Conservation (phyloP, 495 filamentous ascomycete genomes). For the Entonaema liquescens region DNA sequence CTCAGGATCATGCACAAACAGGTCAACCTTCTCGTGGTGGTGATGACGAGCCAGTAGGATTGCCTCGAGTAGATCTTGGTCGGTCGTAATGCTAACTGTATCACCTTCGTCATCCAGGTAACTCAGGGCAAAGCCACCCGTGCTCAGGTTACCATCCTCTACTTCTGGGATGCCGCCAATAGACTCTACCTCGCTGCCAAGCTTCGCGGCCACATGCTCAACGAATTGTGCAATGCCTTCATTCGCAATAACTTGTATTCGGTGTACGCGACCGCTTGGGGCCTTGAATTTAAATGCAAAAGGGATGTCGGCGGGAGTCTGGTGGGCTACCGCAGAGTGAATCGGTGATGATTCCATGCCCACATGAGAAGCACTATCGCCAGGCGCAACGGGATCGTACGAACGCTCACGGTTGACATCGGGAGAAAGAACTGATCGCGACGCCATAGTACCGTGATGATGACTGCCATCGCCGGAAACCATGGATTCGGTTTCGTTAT, state of each 20-base stretch:
- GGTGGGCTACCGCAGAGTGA: conserved; percentile 67
- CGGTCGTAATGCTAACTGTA: conserved; percentile 96
- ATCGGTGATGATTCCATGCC: conserved; percentile 76
- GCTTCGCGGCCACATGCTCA: conserved; percentile 78
- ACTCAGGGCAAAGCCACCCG: conserved; percentile 90
- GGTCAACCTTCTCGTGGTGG: conserved; percentile 89
- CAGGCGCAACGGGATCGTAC: conserved; percentile 84
- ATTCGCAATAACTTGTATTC: conserved; percentile 82
- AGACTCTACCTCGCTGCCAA: conserved; percentile 84
- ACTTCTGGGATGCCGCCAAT: conserved; percentile 82
- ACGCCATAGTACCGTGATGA: conserved; percentile 62
- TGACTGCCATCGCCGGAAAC: conserved; percentile 88
- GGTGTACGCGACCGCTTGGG: conserved; percentile 92
- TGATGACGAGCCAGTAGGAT: conserved; percentile 81
- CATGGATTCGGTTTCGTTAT: conserved; percentile 95
- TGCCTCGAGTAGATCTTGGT: conserved; percentile 90
- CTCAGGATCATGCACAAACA: conserved; percentile 94
- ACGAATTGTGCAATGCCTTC: conserved; percentile 86
- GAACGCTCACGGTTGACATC: conserved; percentile 68
- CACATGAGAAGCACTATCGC: conserved; percentile 93
- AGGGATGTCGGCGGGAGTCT: conserved; percentile 71
- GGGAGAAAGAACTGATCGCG: conserved; percentile 77
- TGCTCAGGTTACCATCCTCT: conserved; percentile 79
- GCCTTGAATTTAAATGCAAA: conserved; percentile 99
- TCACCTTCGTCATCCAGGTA: conserved; percentile 98